These are phyloP conservation scores for Aphanomyces invadans DNA, from an alignment of 352 stramenopile species.

Conservation along the genomic window DNA sequence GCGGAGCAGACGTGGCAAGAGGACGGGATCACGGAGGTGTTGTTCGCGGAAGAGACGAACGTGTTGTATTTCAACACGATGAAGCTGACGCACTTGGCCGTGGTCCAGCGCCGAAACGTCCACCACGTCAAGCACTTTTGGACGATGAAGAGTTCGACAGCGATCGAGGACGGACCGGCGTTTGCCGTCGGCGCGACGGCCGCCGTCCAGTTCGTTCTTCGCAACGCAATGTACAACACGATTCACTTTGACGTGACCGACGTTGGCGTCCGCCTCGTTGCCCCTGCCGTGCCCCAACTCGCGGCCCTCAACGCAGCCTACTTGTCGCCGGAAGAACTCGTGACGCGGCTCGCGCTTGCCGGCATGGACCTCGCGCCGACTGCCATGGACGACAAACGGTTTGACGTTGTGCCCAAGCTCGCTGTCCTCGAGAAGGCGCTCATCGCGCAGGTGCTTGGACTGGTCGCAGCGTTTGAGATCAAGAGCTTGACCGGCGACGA, in stretches of 20 bases:
- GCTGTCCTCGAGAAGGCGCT: constrained; percentile 63
- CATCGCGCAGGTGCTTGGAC: constrained; percentile 54
- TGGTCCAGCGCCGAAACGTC: constrained; percentile 58
- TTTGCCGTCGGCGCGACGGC: constrained; percentile 14
- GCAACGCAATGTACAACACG: constrained; percentile 41
- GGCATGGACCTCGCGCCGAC: constrained; percentile 58
- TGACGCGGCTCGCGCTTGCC: constrained; percentile 43
- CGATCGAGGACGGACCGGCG: constrained; percentile 9
- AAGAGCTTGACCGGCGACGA: constrained; percentile 12
- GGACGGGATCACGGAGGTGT: constrained; percentile 63
- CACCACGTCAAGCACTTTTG: constrained; percentile 62
- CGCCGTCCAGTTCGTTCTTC: constrained; percentile 41
- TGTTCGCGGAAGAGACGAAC: constrained; percentile 48
- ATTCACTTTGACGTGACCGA: constrained; percentile 68
- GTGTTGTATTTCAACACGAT: constrained; percentile 64
- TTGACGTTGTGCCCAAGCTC: constrained; percentile 41
- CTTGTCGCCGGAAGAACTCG: constrained; percentile 46
- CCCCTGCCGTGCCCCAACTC: constrained; percentile 43
- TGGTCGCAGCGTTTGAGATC: constrained; percentile 60
- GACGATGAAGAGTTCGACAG: constrained; percentile 28
- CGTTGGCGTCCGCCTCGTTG: constrained; percentile 44
- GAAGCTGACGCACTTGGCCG: constrained; percentile 60
- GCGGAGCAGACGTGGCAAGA: constrained; percentile 50
- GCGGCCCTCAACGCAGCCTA: constrained; percentile 32
- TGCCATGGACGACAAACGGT: constrained; percentile 31